Percentiles rank a stretch among this genome's conserved stretches.
Conservation (phyloP, 345 rosid species). For the Cardamine chenopodiifolia region DNA sequence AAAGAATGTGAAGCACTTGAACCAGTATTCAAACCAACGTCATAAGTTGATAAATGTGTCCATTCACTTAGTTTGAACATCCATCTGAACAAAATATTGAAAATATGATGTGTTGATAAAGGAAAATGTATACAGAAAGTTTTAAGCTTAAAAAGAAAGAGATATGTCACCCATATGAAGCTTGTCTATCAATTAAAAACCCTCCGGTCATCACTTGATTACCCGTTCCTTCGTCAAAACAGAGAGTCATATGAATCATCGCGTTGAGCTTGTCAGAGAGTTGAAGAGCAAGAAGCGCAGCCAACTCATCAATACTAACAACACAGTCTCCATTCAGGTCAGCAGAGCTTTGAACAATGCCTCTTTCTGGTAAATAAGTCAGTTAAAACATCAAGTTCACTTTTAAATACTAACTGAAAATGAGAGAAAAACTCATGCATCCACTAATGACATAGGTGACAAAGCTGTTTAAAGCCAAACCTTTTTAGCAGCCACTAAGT, state of each 20-base stretch:
- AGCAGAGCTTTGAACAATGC: conserved; percentile 85
- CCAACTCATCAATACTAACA: conserved; percentile 93
- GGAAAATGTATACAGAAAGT: background rate
- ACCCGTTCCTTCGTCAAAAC: conserved; percentile 98
- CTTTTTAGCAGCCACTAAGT: conserved; percentile 74
- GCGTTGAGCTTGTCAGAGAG: conserved; percentile 78
- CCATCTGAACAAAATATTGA: conserved; percentile 58
- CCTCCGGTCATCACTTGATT: conserved; percentile 93
- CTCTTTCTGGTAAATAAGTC: conserved; percentile 63
- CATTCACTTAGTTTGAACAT: conserved; percentile 95
- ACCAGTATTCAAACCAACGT: conserved; percentile 84
- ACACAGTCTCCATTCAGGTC: conserved; percentile 83
- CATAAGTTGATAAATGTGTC: conserved; percentile 86
- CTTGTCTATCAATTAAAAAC: conserved; percentile 89
- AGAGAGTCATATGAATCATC: conserved; percentile 85
- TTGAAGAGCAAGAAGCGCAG: conserved; percentile 82
- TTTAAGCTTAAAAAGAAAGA: conserved; percentile 2
- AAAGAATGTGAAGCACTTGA: conserved; percentile 93
- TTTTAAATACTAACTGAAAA: background rate
- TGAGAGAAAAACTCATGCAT: background rate
- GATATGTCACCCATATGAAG: conserved; percentile 77
- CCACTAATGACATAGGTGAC: background rate
- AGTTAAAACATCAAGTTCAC: conserved; percentile 26
- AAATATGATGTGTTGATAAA: conserved; percentile 2
- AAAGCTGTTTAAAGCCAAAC: conserved; percentile 45